Conservation (phyloP, 371 early-diverging fungal species). For the Capniomyces stellatus region DNA sequence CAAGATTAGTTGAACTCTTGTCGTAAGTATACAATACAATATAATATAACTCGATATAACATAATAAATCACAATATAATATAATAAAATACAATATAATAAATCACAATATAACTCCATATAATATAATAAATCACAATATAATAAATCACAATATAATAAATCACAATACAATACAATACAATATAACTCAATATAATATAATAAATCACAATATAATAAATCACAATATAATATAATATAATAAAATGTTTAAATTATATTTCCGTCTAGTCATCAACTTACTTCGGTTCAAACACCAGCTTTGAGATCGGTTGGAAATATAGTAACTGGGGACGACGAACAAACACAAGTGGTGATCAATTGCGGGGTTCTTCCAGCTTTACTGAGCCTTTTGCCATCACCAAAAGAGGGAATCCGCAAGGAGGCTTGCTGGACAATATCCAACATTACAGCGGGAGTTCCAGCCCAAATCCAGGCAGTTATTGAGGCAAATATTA, state of each 20-base stretch:
- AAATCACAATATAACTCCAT: no score
- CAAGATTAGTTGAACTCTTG: slow-evolving; percentile 83
- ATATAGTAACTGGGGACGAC: slow-evolving; percentile 99
- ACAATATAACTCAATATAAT: no score
- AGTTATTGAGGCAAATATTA: slow-evolving; percentile 86
- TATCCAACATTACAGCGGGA: slow-evolving; percentile 99
- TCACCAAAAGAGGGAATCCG: slow-evolving; percentile 85
- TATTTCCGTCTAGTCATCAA: slow-evolving; percentile 32
- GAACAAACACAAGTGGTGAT: slow-evolving; percentile 91
- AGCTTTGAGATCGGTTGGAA: slow-evolving; percentile 94
- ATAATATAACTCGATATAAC: no score
- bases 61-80: no score
- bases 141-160: no score
- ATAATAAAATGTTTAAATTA: no score
- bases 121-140: no score
- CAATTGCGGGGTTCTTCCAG: slow-evolving; percentile 70
- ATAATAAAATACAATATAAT: no score
- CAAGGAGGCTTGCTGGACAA: slow-evolving; percentile 99
- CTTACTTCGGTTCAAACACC: slow-evolving; percentile 86
- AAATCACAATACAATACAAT: no score
- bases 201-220: no score
- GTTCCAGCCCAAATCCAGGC: slow-evolving; percentile 84
- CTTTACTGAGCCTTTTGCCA: slow-evolving; percentile 60
- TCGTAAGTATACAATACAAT: slow-evolving; percentile 26
- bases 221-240: no score